phyloP scores from a whole-genome alignment of 805 yeast genomes.

The Zygosaccharomyces kombuchaensis region DNA sequence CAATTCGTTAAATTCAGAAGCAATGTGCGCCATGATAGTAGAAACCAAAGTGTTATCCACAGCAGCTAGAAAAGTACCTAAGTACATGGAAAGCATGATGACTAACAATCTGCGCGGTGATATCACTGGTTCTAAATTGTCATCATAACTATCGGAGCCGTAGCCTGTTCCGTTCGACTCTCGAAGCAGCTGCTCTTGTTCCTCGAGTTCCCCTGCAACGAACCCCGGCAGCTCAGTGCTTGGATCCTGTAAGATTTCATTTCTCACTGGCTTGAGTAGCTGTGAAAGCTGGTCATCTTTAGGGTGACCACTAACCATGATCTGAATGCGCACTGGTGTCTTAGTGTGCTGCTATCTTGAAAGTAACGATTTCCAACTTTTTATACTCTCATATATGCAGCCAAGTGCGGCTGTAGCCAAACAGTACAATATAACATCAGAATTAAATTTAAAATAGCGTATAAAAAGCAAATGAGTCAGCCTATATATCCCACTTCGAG shows the following conservation, averaged over 20 bases:
- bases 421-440: not conserved
- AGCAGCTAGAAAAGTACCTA: slow-evolving; percentile 56
- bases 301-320: not conserved
- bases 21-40: slow-evolving; percentile 59
- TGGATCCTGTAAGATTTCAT: slow-evolving; percentile 27
- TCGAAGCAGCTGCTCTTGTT: slow-evolving; percentile 22
- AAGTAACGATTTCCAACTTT: not conserved
- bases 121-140: slow-evolving; percentile 3
- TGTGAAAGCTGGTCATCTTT: not conserved
- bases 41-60: slow-evolving; percentile 66
- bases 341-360: not conserved
- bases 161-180: slow-evolving; percentile 5
- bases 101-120: slow-evolving; percentile 24
- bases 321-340: not conserved
- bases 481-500: slow-evolving; percentile 28
- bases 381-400: not conserved
- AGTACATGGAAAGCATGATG: slow-evolving; percentile 41
- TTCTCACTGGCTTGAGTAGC: slow-evolving; percentile 12
- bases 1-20: slow-evolving; percentile 62
- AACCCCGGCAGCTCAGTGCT: slow-evolving; percentile 35
- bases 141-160: slow-evolving; percentile 15
- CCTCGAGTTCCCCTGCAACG: slow-evolving; percentile 34
- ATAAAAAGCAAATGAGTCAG: not conserved
- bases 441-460: not conserved
- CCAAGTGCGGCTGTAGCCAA: not conserved